Base-by-base conservation (phyloP, 176 grass and related monocot genomes). In the Thinopyrum elongatum region DNA sequence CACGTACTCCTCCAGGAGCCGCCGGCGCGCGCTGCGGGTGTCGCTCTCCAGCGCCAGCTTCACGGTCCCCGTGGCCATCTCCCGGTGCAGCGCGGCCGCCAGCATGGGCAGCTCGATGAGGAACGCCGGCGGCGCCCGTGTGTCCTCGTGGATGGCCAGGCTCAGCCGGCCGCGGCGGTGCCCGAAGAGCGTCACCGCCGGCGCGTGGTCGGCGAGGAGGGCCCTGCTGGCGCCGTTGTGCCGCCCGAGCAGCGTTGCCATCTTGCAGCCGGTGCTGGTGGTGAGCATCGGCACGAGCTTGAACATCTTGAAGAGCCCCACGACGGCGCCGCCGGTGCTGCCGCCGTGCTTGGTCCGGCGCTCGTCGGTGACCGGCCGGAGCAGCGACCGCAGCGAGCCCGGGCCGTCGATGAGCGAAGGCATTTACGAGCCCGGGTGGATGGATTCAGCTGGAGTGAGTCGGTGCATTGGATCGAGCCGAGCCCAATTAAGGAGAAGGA, bases 61-160 rank as follows among this genome's bases (percentile, higher is more conserved):
- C 35, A 97, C 91, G 60, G 81, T 62, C 13, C 93, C 93, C 19
- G 96, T 85, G 16, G 86, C 89, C 86, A 99, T 99, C 82, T 99
- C 94, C 85, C 79, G 90, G 92, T 99, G 94, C 62, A 99, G 91
- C 13, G 87, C 82, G 27, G 81, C 12, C 7, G 97, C 90, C 44
- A 87, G 82, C 97, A 99, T 89, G 9, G 97, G 94, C 1, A 99
- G 88, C 87, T 99, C 97, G 60, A 99, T 99, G 19, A 99, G 87
- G 83, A 99, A 99, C 39, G 73, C 80, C 6, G 97, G 94, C 21
- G 92, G 84, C 31, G 97, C 72, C 46, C 97, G 80, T 6, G 97
- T 92, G 88, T 96, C 97, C 85, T 99, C 97, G 84, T 99, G 94
- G 85, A 98, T 98, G 10, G 92, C 92, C 2, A 98, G 86, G 83